phyloP scores from a whole-genome alignment of 2,329 filamentous ascomycete genomes.

The Teratosphaeria zuluensis region DNA sequence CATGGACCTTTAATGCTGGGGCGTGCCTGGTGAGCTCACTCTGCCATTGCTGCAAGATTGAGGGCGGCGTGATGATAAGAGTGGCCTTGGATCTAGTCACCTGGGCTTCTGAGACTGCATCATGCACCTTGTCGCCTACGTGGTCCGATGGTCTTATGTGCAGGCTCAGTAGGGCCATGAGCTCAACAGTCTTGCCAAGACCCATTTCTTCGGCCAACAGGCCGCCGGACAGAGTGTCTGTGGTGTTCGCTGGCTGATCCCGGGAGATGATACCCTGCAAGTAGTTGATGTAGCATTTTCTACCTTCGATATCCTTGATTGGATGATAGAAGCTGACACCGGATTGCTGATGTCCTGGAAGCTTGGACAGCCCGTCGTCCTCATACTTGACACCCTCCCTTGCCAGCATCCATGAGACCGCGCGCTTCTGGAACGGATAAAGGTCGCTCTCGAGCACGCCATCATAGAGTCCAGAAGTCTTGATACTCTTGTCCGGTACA shows the following conservation, averaged over 20 bases:
- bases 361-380: constrained; percentile 2
- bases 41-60: constrained; percentile 55
- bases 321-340: constrained; percentile 7
- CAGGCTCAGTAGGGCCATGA: constrained; percentile 59
- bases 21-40: constrained; percentile 50
- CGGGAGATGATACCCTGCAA: constrained; percentile 47
- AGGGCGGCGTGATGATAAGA: constrained; percentile 52
- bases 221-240: constrained; percentile 44
- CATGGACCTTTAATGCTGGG: constrained; percentile 43
- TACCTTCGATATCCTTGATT: constrained; percentile 38
- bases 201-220: constrained; percentile 78
- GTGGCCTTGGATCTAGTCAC: constrained; percentile 47
- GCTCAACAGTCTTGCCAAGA: constrained; percentile 69
- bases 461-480: constrained; percentile 5
- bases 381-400: constrained; percentile 52
- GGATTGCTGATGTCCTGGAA: not conserved
- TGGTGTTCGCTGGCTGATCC: constrained; percentile 23
- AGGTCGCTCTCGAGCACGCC: constrained; percentile 31
- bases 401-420: constrained; percentile 59
- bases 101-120: constrained; percentile 33
- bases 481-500: constrained; percentile 42
- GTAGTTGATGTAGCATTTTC: constrained; percentile 48
- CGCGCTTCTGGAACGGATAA: constrained; percentile 63
- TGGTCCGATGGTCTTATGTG: constrained; percentile 40
- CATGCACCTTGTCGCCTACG: constrained; percentile 6